Evolutionary conservation across 352 stramenopile species (phyloP).

Genomic region (Thalassiosira exigua): DNA sequence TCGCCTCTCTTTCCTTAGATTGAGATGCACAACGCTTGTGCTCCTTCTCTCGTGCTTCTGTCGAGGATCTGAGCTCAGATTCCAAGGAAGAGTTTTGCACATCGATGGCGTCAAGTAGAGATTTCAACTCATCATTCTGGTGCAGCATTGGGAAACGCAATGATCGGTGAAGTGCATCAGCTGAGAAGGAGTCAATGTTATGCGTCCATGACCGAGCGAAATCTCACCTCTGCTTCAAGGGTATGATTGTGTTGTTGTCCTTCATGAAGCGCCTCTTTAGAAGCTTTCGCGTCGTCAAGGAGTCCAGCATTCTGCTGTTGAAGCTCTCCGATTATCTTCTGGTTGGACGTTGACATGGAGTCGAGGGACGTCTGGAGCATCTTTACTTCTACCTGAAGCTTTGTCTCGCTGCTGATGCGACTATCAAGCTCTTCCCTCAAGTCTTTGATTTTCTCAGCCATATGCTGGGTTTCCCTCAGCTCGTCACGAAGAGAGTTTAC

Average conservation of each 20-base stretch:
- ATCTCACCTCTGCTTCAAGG: neutral
- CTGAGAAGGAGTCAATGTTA: too few relatives aligned
- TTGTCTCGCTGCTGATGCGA: conserved; percentile 15
- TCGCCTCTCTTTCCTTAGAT: conserved; percentile 20
- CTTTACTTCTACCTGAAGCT: conserved; percentile 28
- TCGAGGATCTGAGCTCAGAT: conserved; percentile 16
- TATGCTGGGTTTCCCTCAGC: too few relatives aligned
- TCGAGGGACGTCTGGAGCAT: conserved; percentile 29
- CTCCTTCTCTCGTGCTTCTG: conserved; percentile 9
- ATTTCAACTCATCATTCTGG: conserved; percentile 51
- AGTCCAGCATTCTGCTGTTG: conserved; percentile 31
- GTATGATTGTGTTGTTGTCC: conserved; percentile 3
- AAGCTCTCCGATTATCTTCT: conserved; percentile 35
- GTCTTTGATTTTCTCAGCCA: too few relatives aligned
- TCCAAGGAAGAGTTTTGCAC: conserved; percentile 25
- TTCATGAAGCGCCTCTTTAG: conserved; percentile 11
- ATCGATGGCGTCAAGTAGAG: conserved; percentile 13
- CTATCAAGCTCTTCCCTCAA: conserved; percentile 11
- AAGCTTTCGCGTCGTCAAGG: conserved; percentile 4
- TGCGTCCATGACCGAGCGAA: too few relatives aligned
- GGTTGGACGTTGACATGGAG: conserved; percentile 6
- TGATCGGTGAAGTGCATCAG: too few relatives aligned
- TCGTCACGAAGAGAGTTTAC: too few relatives aligned
- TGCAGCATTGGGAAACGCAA: too few relatives aligned
- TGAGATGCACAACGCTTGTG: conserved; percentile 2